Percentiles rank a stretch among this genome's conserved stretches.
phyloP scores from a whole-genome alignment of 108 stramenopile genomes.

The Craspedostauros australis region DNA sequence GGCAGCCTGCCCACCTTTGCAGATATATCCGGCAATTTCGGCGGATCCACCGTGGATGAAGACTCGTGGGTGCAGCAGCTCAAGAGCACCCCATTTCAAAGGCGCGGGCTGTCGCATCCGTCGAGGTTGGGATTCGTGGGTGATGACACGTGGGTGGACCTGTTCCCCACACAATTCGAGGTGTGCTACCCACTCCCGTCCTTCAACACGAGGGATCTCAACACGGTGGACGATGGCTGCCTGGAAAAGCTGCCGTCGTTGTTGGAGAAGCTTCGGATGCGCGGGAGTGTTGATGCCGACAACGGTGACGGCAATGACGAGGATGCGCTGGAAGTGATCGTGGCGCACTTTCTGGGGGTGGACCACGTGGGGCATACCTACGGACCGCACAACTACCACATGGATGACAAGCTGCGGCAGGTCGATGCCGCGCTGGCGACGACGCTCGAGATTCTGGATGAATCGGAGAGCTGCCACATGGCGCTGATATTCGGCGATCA shows the following conservation, averaged over 20 bases:
- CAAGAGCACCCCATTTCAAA: constrained; percentile 11
- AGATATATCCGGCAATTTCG: constrained; percentile 72
- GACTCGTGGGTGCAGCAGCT: constrained; percentile 82
- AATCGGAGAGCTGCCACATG: constrained; percentile 48
- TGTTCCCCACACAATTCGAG: constrained; percentile 88
- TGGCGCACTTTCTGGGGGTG: constrained; percentile 92
- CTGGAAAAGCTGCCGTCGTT: constrained; percentile 52
- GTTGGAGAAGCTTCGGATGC: constrained; percentile 32
- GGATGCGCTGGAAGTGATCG: constrained; percentile 56
- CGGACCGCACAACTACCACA: constrained; percentile 83
- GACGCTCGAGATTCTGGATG: constrained; percentile 44
- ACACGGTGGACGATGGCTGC: constrained; percentile 97
- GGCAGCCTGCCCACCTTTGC: constrained; percentile 96
- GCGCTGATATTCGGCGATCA: constrained; percentile 89
- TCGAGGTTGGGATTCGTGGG: constrained; percentile 83
- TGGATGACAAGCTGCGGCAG: constrained; percentile 84
- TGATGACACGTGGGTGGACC: constrained; percentile 95
- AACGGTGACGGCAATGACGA: constrained; percentile 8
- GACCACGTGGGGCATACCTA: constrained; percentile 98
- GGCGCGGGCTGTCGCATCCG: constrained; percentile 12
- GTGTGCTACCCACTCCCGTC: constrained; percentile 85
- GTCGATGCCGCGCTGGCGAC: constrained; percentile 80
- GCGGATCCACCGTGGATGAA: constrained; percentile 74
- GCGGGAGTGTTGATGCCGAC: too few relatives aligned
- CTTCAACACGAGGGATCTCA: constrained; percentile 95